Conservation (phyloP, 768 basidiomycete species). For the Termitomyces sp. region DNA sequence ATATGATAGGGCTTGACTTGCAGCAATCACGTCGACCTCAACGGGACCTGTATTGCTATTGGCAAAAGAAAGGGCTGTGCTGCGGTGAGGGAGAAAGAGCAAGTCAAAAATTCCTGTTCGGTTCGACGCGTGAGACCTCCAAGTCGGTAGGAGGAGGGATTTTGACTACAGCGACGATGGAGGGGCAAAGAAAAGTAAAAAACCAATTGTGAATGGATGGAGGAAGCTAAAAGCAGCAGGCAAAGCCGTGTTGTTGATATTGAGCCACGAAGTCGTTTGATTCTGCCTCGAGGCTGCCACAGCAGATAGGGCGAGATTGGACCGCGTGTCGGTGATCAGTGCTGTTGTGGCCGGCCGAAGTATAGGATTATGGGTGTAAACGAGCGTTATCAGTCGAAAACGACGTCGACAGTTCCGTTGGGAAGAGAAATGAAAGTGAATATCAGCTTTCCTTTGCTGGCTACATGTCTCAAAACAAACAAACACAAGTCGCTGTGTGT, state of each 20-base stretch:
- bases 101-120: constrained; percentile 3
- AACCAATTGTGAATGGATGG: constrained; percentile 9
- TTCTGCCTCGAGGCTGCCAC: constrained; percentile 24
- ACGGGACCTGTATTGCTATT: constrained; percentile 13
- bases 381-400: constrained; percentile 18
- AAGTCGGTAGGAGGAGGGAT: not conserved
- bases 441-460: constrained; percentile 11
- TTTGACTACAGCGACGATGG: constrained; percentile 1
- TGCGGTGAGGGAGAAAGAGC: not conserved
- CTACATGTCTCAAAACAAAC: constrained; percentile 16
- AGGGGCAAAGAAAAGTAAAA: constrained; percentile 12
- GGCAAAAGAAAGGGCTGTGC: constrained; percentile 24
- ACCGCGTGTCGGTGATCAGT: constrained; percentile 18
- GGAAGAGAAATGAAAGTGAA: constrained; percentile 3
- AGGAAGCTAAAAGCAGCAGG: constrained; percentile 16
- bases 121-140: not conserved
- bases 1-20: constrained; percentile 34
- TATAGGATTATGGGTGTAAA: constrained; percentile 17
- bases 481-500: constrained; percentile 4
- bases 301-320: constrained; percentile 14
- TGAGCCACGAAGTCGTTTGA: constrained; percentile 21
- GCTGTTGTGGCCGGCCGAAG: constrained; percentile 11
- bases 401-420: constrained; percentile 5
- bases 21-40: not conserved
- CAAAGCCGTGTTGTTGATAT: constrained; percentile 14